Percentiles rank a stretch among this genome's conserved stretches.
Conservation (phyloP, 805 yeast genomes). For the Ogataea saltuana region DNA sequence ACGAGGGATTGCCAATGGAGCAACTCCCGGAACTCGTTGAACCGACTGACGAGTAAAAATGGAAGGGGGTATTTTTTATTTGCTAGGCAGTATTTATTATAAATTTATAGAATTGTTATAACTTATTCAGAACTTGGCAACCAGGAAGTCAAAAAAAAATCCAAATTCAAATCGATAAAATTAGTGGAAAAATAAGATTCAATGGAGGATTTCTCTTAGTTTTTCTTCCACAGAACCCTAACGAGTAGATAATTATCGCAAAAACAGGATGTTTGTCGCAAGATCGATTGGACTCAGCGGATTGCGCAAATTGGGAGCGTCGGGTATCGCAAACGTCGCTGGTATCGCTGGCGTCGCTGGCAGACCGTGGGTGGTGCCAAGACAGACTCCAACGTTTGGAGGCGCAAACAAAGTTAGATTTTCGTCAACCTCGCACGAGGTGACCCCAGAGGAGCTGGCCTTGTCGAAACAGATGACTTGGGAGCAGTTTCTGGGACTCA, state of each 20-base stretch:
- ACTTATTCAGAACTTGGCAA: too few relatives aligned
- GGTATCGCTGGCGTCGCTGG: neutral
- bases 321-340: neutral
- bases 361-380: neutral
- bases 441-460: conserved; percentile 26
- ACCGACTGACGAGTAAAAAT: conserved; percentile 33
- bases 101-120: neutral
- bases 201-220: too few relatives aligned
- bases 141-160: too few relatives aligned
- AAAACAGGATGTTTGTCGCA: conserved; percentile 13
- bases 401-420: too few relatives aligned
- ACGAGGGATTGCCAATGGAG: conserved; percentile 70
- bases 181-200: neutral
- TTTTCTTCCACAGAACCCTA: too few relatives aligned
- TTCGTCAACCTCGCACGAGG: conserved; percentile 9
- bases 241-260: too few relatives aligned
- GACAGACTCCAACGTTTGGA: too few relatives aligned
- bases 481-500: conserved; percentile 75
- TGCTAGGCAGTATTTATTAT: neutral
- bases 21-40: conserved; percentile 73
- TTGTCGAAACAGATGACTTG: conserved; percentile 51
- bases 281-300: conserved; percentile 17
- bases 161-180: too few relatives aligned
- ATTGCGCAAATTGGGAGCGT: neutral
- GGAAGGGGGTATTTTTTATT: conserved; percentile 2